Evolutionary conservation across 169 alveolate genomes (phyloP).

Genomic region (Babesia ovata): DNA sequence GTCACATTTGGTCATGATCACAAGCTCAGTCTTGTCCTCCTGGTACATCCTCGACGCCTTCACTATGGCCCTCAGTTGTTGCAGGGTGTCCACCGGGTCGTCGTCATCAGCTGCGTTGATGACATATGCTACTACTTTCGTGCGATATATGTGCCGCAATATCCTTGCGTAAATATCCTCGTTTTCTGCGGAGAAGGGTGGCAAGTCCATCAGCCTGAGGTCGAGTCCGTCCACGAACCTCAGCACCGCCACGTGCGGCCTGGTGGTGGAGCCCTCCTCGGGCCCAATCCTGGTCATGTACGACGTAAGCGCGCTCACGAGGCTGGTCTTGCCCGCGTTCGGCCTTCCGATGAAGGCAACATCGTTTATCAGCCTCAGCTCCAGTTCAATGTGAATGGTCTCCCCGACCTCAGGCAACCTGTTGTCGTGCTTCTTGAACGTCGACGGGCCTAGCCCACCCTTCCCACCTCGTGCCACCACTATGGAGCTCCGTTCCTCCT

Average conservation of each 20-base stretch:
- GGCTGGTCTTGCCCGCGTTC: conserved; percentile 76
- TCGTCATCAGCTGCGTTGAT: conserved; percentile 63
- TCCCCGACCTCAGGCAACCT: conserved; percentile 80
- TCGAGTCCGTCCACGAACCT: conserved; percentile 79
- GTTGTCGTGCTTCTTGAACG: conserved; percentile 79
- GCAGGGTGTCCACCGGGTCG: conserved; percentile 27
- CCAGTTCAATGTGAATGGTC: conserved; percentile 68
- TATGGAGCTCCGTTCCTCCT: conserved; percentile 63
- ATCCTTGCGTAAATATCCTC: conserved; percentile 55
- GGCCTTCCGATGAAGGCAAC: conserved; percentile 78
- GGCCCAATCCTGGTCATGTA: conserved; percentile 77
- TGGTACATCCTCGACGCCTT: conserved; percentile 38
- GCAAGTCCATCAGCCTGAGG: conserved; percentile 75
- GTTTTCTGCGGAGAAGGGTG: conserved; percentile 66
- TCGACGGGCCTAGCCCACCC: conserved; percentile 81
- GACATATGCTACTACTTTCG: conserved; percentile 74
- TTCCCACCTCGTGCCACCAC: conserved; percentile 80
- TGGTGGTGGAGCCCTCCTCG: conserved; percentile 77
- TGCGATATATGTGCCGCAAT: conserved; percentile 73
- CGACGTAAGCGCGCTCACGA: conserved; percentile 73
- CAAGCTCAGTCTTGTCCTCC: conserved; percentile 45
- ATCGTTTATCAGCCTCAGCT: conserved; percentile 76
- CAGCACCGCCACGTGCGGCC: conserved; percentile 77
- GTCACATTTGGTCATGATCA: conserved; percentile 82
- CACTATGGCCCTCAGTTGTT: conserved; percentile 23